Evolutionary conservation across 2,329 filamentous ascomycete species (phyloP).

Genomic region (Ascocoryne sarcoides): DNA sequence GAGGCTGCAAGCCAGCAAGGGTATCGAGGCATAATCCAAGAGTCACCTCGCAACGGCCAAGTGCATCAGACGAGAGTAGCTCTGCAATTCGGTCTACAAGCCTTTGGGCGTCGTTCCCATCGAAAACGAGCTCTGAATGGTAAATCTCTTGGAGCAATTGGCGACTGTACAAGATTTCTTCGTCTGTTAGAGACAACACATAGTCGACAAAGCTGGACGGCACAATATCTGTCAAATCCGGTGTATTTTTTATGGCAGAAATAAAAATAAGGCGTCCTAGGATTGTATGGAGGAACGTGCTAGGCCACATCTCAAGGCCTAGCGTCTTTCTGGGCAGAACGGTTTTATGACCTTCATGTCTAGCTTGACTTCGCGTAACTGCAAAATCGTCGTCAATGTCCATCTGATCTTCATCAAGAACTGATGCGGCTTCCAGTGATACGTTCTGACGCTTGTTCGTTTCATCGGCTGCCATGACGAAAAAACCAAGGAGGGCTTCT

Average conservation of each 20-base stretch:
- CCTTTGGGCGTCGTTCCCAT: constrained; percentile 36
- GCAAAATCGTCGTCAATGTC: constrained; percentile 59
- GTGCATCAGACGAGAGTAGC: constrained; percentile 47
- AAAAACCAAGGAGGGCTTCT: constrained; percentile 20
- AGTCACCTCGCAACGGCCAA: constrained; percentile 66
- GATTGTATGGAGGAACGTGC: constrained; percentile 20
- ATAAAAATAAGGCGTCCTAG: constrained; percentile 20
- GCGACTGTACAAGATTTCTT: constrained; percentile 45
- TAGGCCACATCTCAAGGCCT: constrained; percentile 18
- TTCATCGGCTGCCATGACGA: constrained; percentile 17
- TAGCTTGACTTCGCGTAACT: constrained; percentile 45
- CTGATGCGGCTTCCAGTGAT: constrained; percentile 17
- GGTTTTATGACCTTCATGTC: constrained; percentile 27
- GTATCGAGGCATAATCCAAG: constrained; percentile 59
- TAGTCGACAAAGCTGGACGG: constrained; percentile 42
- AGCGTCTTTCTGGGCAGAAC: constrained; percentile 35
- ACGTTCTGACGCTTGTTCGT: constrained; percentile 10
- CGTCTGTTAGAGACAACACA: constrained; percentile 40
- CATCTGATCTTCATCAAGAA: constrained; percentile 44
- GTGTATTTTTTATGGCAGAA: constrained; percentile 12
- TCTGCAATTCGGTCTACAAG: constrained; percentile 43
- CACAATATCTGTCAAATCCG: constrained; percentile 34
- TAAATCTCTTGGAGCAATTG: constrained; percentile 44
- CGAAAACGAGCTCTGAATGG: constrained; percentile 42
- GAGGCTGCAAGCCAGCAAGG: constrained; percentile 41